Base-by-base conservation (phyloP, 306 rosid species). In the Mimosa bimucronata region DNA sequence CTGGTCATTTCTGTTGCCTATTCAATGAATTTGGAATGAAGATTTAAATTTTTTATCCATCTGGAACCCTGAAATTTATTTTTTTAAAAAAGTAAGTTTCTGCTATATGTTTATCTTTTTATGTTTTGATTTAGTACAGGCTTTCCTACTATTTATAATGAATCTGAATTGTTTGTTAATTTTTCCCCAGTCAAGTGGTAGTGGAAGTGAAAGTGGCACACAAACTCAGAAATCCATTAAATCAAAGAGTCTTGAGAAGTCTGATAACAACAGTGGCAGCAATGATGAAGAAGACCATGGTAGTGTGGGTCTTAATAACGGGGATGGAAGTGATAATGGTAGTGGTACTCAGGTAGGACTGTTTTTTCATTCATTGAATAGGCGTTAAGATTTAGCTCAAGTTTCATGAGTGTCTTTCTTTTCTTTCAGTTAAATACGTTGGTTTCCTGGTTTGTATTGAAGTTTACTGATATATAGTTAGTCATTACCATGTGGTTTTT, bases 131-230 rank as follows among this genome's bases (percentile, higher is more conserved):
- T 38, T 58, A 41, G 19, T 34, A 1, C 19, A 21, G 37, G 58
- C 67, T 37, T 67, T 73, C 69, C n/a, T n/a, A 18, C 65, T 70
- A 28, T 42, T 75, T 9, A 64, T 80, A 21, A 71, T 78, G 46
- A 78, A 19, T 55, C 41, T 7, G 1, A 69, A n/a, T 55, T 74
- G 0, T 48, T 62, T 46, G 34, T 19, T 34, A 28, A 67, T 77
- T 55, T 41, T 70, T 7, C 64, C 73, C 67, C 93, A 94, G 98
- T 94, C 98, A 60, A 92, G 98, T 83, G 98, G 94, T 9, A 94
- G 98, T 84, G 96, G 92, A 70, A 92, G 98, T 76, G 97, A 89
- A 73, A 94, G 98, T 83, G 97, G 97, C 81, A 86, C 91, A 37
- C 90, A 90, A 73, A 86, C 91, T 40, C 95, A 90, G 84, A 92